Percentiles rank a stretch among this genome's conserved stretches.
phyloP scores from a whole-genome alignment of 768 basidiomycete genomes.

The Calvatia gigantea region DNA sequence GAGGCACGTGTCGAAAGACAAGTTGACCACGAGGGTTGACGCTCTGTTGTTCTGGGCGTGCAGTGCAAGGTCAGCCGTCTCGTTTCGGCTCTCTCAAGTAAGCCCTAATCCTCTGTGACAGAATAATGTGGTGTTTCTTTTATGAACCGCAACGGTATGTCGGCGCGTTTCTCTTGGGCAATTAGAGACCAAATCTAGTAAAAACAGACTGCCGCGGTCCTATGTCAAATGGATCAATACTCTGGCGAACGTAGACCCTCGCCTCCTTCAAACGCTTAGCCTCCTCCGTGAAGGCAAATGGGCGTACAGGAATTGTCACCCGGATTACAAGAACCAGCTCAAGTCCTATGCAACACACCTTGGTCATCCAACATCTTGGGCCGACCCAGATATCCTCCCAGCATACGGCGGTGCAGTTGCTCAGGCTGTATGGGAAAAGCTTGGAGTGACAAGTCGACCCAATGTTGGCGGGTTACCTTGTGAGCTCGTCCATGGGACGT shows the following conservation, averaged over 20 bases:
- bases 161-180: not conserved
- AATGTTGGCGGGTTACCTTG: constrained; percentile 74
- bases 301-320: constrained; percentile 51
- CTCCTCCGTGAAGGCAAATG: constrained; percentile 51
- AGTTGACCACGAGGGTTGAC: constrained; percentile 50
- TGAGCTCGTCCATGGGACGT: constrained; percentile 62
- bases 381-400: constrained; percentile 56
- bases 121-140: constrained; percentile 90
- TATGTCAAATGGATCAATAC: constrained; percentile 79
- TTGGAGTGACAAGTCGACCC: constrained; percentile 49
- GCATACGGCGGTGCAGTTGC: constrained; percentile 57
- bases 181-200: not conserved
- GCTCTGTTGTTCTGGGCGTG: constrained; percentile 74
- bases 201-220: constrained; percentile 49
- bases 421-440: constrained; percentile 46
- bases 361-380: constrained; percentile 60
- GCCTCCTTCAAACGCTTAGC: constrained; percentile 52
- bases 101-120: constrained; percentile 24
- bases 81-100: constrained; percentile 1
- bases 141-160: constrained; percentile 68
- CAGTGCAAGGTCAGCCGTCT: constrained; percentile 58
- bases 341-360: constrained; percentile 48
- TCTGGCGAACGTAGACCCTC: constrained; percentile 63
- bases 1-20: constrained; percentile 19
- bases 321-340: constrained; percentile 37